These are phyloP conservation scores for Hibiscus tridactylites DNA, from an alignment of 345 rosid genomes.

Conservation along the genomic window DNA sequence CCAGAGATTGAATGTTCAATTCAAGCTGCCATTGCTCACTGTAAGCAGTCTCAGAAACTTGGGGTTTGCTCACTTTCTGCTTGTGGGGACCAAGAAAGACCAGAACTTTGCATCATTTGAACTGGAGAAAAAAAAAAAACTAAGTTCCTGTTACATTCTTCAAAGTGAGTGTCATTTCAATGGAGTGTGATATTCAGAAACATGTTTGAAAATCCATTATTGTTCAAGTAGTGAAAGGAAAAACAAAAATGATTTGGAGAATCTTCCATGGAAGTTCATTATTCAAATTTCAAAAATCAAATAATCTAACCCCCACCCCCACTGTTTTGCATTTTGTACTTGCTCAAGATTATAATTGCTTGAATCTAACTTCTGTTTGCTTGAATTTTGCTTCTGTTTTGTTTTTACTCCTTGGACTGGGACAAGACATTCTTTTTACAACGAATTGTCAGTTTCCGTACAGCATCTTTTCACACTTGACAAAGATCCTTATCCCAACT, in stretches of 20 bases:
- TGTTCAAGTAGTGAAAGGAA: constrained; percentile 2
- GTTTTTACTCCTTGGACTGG: background rate
- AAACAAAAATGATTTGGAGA: background rate
- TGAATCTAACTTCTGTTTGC: background rate
- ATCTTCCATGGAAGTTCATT: constrained; percentile 1
- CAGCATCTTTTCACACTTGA: background rate
- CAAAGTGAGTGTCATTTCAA: background rate
- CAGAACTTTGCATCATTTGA: constrained; percentile 24
- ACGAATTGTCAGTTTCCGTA: background rate
- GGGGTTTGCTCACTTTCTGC: constrained; percentile 29
- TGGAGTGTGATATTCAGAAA: background rate
- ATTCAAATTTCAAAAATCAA: background rate
- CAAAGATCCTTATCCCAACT: background rate
- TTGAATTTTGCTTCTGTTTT: background rate
- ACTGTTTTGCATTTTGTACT: constrained; percentile 1
- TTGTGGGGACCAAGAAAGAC: constrained; percentile 30
- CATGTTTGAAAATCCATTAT: background rate
- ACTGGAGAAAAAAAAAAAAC: background rate
- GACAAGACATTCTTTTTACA: constrained; percentile 6
- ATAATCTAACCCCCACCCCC: background rate
- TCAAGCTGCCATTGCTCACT: constrained; percentile 90
- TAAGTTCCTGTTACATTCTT: constrained; percentile 4
- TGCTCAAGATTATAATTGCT: constrained; percentile 3
- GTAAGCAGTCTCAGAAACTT: constrained; percentile 59
- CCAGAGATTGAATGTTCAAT: constrained; percentile 57